Evolutionary conservation across 768 basidiomycete species (phyloP), one percentile per base, ranked within the genome.

Genomic region (Russula emetica): DNA sequence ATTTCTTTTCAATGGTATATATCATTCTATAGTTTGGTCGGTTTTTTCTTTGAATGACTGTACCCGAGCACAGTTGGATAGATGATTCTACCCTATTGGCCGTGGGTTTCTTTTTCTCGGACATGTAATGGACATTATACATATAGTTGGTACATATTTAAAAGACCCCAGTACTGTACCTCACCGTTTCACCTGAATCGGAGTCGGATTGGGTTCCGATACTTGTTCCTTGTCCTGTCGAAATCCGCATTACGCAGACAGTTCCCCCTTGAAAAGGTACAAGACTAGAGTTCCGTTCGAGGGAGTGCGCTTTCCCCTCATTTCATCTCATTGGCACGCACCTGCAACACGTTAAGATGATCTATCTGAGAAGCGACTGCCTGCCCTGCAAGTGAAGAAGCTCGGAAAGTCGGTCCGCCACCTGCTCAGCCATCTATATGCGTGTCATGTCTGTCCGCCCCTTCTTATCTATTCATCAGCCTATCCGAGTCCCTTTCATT

Each of bases 101-200:
- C 28, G n/a, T 63, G 18, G 32, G 26, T 59, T 58, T 9, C 13
- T 10, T 24, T 11, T 22, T 30, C 34, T 32, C 32, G 52, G 51
- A 59, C 34, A 47, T 59, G 56, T 49, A 34, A 64, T 24, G 63
- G 63, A 64, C 63, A 28, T 58, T 40, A 59, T 59, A 40, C 14
- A 30, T 40, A 64, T 36, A 47, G 34, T 49, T n/a, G 26, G 1
- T 58, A 20, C 52, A 45, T 59, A 30, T 38, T 28, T 22, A 28
- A 52, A 51, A 10, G 22, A 6, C 6, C 16, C 8, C 9, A 4
- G 50, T 28, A 28, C 26, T 13, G 50, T 28, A 28, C 26, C 22
- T 50, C 49, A 5, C 47, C 0, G 44, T n/a, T 45, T 45, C 44
- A n/a, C 44, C 16, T 45, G 9, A 45, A 4, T 45, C 11, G 2